Conservation (phyloP, 2,329 filamentous ascomycete species). For the Graphilbum sp. region DNA sequence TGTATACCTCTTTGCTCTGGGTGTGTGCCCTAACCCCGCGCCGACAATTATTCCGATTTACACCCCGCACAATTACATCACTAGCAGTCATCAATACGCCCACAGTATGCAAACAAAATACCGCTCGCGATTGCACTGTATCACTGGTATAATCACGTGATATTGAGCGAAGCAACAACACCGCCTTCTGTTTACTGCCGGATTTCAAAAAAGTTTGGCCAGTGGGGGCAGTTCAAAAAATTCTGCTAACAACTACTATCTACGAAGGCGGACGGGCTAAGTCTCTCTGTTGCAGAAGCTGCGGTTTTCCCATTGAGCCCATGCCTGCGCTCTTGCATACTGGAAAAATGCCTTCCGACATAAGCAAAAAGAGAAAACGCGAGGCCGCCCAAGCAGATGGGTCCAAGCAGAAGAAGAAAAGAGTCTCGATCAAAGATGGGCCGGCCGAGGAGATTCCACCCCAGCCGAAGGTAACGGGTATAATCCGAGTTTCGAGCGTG, state of each 20-base stretch:
- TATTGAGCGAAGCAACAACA: not conserved
- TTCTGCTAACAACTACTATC: conserved; percentile 3
- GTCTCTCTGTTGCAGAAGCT: not conserved
- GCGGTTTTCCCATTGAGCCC: not conserved
- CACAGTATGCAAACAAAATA: not conserved
- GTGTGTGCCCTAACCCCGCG: conserved; percentile 10
- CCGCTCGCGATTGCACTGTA: not conserved
- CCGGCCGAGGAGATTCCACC: conserved; percentile 14
- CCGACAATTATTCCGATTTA: conserved; percentile 6
- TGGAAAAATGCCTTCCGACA: conserved; percentile 4
- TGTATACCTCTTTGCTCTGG: not conserved
- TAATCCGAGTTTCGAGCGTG: conserved; percentile 29
- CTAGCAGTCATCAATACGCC: not conserved
- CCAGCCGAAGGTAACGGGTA: conserved; percentile 9
- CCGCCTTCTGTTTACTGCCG: conserved; percentile 7
- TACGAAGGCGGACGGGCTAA: not conserved
- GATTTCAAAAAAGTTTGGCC: not conserved
- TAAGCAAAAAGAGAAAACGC: conserved; percentile 36
- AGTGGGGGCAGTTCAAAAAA: conserved; percentile 4
- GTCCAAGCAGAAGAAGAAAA: conserved; percentile 31
- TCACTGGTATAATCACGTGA: not conserved
- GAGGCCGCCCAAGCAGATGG: conserved; percentile 20
- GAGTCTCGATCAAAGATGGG: conserved; percentile 27
- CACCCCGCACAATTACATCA: not conserved
- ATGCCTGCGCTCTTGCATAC: conserved; percentile 1